These are phyloP conservation scores for Selenicereus undatus DNA, from an alignment of 148 eudicot species.

Conservation along the genomic window DNA sequence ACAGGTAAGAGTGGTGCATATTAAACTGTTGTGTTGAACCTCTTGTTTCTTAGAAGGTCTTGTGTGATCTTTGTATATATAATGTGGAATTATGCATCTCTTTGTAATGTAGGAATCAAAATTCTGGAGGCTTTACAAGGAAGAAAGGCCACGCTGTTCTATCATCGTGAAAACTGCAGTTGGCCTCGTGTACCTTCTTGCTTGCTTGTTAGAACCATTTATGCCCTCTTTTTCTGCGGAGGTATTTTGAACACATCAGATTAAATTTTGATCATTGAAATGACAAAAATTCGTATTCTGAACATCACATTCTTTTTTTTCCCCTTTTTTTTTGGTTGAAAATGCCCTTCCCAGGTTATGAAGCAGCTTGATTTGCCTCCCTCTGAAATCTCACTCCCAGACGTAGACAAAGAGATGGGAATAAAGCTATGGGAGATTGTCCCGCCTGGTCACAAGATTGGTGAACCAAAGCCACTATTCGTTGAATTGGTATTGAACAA, in stretches of 20 bases:
- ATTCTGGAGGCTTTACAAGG: constrained; percentile 11
- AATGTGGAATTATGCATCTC: too few species aligned
- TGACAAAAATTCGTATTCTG: background rate
- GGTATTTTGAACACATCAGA: background rate
- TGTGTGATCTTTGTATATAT: too few species aligned
- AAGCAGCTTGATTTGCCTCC: constrained; percentile 9
- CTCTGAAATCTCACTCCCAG: background rate
- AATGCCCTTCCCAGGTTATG: background rate
- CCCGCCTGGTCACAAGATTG: constrained; percentile 18
- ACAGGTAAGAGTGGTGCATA: background rate
- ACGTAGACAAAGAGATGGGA: constrained; percentile 3
- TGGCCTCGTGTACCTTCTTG: constrained; percentile 14
- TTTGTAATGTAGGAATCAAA: background rate
- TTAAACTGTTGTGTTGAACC: background rate
- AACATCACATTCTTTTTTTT: background rate
- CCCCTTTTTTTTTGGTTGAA: too few species aligned
- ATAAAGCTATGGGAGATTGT: constrained; percentile 13
- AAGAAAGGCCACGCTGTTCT: constrained; percentile 2
- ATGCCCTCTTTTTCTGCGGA: constrained; percentile 18
- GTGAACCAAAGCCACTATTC: background rate
- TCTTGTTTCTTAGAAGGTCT: background rate
- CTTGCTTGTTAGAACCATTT: constrained; percentile 14
- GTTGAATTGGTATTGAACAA: background rate
- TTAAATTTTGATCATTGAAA: background rate
- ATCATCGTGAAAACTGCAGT: constrained; percentile 14